These are phyloP conservation scores for Termitomyces sp. DNA, from an alignment of 768 basidiomycete genomes.

Conservation along the genomic window DNA sequence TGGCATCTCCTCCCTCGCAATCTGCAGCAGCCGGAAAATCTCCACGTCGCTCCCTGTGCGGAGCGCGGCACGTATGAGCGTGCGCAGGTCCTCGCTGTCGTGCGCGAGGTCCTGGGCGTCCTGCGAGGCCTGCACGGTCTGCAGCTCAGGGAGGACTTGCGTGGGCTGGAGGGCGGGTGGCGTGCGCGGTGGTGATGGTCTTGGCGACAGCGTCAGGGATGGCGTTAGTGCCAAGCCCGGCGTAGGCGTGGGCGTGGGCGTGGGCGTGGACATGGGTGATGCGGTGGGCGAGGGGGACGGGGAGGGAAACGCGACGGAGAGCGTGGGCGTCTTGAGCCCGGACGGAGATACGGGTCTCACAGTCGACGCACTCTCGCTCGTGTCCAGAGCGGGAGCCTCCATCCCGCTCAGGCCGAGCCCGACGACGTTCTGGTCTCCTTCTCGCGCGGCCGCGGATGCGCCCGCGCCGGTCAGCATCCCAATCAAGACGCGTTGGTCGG, in stretches of 20 bases:
- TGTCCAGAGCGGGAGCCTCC: neutral
- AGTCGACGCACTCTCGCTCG: neutral
- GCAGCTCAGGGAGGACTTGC: conserved; percentile 16
- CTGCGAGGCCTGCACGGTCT: conserved; percentile 27
- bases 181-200: conserved; percentile 4
- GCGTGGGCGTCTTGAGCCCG: neutral
- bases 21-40: conserved; percentile 59
- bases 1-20: conserved; percentile 64
- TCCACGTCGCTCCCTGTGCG: conserved; percentile 55
- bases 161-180: conserved; percentile 11
- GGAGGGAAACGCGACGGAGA: neutral
- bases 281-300: neutral
- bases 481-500: conserved; percentile 26
- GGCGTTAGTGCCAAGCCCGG: too few relatives aligned
- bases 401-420: conserved; percentile 1
- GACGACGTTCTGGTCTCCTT: neutral
- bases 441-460: too few relatives aligned
- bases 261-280: neutral
- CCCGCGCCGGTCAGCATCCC: conserved; percentile 8
- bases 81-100: conserved; percentile 53
- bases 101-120: conserved; percentile 40
- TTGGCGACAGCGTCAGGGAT: neutral
- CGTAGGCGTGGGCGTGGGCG: neutral
- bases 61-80: conserved; percentile 55
- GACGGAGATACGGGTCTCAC: neutral